These are phyloP conservation scores for Iris macrosiphon DNA, from an alignment of 106 monocot species.

Conservation along the genomic window DNA sequence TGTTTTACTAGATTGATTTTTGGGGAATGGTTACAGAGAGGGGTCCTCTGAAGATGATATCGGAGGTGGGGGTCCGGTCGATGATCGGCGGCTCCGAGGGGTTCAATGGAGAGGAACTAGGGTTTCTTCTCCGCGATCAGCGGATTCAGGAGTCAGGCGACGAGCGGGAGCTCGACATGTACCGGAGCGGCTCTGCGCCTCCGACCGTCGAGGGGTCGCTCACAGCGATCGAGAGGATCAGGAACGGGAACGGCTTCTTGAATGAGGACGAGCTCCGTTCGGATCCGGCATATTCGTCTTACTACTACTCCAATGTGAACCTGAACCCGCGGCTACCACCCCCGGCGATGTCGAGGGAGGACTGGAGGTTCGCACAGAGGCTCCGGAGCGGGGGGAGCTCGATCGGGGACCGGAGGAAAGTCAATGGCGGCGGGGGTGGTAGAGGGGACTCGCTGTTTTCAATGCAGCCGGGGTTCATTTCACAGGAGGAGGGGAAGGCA, in stretches of 20 bases:
- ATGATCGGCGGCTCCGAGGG: slow-evolving; percentile 16
- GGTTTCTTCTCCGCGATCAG: slow-evolving; percentile 18
- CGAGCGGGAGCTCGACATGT: slow-evolving; percentile 48
- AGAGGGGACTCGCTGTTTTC: slow-evolving; percentile 32
- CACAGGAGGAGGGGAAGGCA: slow-evolving; percentile 12
- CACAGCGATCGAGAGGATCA: not conserved
- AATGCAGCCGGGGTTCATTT: slow-evolving; percentile 24
- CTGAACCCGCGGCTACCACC: slow-evolving; percentile 53
- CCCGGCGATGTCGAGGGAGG: slow-evolving; percentile 56
- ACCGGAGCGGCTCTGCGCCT: slow-evolving; percentile 75
- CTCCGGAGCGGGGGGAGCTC: not conserved
- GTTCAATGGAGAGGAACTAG: slow-evolving; percentile 11
- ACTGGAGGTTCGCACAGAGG: slow-evolving; percentile 45
- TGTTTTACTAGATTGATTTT: too few relatives aligned
- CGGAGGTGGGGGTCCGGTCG: slow-evolving; percentile 6
- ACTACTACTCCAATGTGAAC: slow-evolving; percentile 61
- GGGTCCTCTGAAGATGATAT: slow-evolving; percentile 15
- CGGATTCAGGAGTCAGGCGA: slow-evolving; percentile 21
- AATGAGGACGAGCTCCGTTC: slow-evolving; percentile 43
- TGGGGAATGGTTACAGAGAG: slow-evolving; percentile 8
- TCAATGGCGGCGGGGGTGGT: slow-evolving; percentile 3
- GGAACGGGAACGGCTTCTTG: not conserved
- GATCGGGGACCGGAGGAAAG: slow-evolving; percentile 49
- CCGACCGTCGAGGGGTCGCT: slow-evolving; percentile 77
- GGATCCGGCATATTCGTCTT: slow-evolving; percentile 39